Percentiles rank a stretch among this genome's conserved stretches.
Evolutionary conservation across 2,329 filamentous ascomycete species (phyloP).

Genomic region (Raffaelea albimanens): DNA sequence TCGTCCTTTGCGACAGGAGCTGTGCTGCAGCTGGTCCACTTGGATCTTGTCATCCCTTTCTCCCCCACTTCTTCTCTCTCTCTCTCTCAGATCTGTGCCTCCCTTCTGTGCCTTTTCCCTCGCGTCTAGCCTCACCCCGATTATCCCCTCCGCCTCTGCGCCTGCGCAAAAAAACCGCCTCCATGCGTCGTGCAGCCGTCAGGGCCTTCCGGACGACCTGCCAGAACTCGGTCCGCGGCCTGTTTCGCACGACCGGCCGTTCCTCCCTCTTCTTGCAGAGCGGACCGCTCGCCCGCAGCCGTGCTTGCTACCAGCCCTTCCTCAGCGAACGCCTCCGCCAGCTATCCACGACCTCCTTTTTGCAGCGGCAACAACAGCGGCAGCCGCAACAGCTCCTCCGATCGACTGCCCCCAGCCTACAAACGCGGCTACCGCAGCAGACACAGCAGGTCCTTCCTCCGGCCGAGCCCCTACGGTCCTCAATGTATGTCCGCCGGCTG

Average conservation of each 20-base stretch:
- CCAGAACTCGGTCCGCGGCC: conserved; percentile 52
- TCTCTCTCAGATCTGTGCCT: neutral
- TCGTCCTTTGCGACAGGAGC: too few relatives aligned
- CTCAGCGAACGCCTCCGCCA: conserved; percentile 26
- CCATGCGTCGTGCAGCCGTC: conserved; percentile 67
- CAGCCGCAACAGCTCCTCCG: too few relatives aligned
- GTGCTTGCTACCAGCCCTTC: neutral
- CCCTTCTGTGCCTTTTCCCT: neutral
- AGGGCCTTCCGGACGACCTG: conserved; percentile 60
- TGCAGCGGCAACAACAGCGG: conserved; percentile 15
- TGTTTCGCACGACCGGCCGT: conserved; percentile 40
- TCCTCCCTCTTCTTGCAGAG: conserved; percentile 15
- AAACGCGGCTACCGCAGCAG: too few relatives aligned
- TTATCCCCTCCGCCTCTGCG: neutral
- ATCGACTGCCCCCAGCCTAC: too few relatives aligned
- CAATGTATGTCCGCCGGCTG: conserved; percentile 67
- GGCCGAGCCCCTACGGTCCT: conserved; percentile 48
- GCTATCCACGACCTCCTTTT: conserved; percentile 19
- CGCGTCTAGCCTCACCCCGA: neutral
- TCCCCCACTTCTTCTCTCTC: neutral
- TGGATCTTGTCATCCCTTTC: neutral
- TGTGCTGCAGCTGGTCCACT: neutral
- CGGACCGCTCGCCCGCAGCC: neutral
- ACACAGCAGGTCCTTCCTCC: too few relatives aligned
- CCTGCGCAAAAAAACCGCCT: too few relatives aligned